These are phyloP conservation scores for Neonectria coccinea DNA, from an alignment of 2,329 filamentous ascomycete genomes.

Conservation along the genomic window DNA sequence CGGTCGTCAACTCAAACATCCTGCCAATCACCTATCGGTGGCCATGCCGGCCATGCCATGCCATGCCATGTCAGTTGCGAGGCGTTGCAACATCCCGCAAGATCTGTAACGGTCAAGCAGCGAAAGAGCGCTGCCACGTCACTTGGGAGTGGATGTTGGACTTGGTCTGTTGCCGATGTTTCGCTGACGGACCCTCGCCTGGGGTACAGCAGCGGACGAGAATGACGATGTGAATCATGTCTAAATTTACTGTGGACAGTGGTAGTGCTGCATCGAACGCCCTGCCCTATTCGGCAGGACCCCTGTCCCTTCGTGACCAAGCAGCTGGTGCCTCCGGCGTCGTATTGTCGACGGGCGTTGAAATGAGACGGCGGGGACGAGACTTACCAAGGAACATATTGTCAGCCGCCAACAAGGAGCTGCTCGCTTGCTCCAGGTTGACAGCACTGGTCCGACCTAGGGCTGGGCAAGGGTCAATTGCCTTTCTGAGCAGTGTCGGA, in stretches of 20 bases:
- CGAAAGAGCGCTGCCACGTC: constrained; percentile 40
- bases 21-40: constrained; percentile 7
- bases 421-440: constrained; percentile 34
- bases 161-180: constrained; percentile 12
- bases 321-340: constrained; percentile 41
- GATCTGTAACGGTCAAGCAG: constrained; percentile 31
- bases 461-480: constrained; percentile 37
- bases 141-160: constrained; percentile 24
- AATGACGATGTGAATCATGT: constrained; percentile 38
- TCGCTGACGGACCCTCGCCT: constrained; percentile 28
- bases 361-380: constrained; percentile 32
- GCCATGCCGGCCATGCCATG: constrained; percentile 4
- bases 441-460: constrained; percentile 37
- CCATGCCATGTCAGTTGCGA: constrained; percentile 28
- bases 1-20: constrained; percentile 3
- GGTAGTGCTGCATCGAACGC: constrained; percentile 35
- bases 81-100: constrained; percentile 34
- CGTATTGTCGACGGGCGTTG: constrained; percentile 35
- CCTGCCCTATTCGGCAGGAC: constrained; percentile 37
- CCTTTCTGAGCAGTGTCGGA: constrained; percentile 13
- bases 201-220: constrained; percentile 27
- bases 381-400: constrained; percentile 22
- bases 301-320: constrained; percentile 42
- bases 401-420: constrained; percentile 34
- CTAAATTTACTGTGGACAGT: constrained; percentile 35